Evolutionary conservation across 495 filamentous ascomycete genomes (phyloP), one percentile per base, ranked within the genome.

Genomic region (Jackrogersella multiformis): DNA sequence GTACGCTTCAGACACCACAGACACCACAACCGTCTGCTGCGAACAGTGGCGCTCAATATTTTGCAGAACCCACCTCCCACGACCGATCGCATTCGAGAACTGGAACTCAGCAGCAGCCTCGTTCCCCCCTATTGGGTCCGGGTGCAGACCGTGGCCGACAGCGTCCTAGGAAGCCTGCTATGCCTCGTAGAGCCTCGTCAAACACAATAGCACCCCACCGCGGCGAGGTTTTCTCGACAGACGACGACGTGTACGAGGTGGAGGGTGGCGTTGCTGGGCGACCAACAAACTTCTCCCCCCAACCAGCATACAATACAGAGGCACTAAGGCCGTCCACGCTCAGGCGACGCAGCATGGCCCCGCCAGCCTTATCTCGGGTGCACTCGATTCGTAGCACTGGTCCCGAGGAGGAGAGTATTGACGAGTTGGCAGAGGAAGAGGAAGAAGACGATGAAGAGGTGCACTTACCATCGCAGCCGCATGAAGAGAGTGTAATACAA

Each of bases 211-310:
- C 85, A 13, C 93, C 92, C 15, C 87, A 94, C 67, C 89, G 89
- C 64, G 90, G 93, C 12, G 92, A 92, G 73, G 87, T 92, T 64
- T 99, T 97, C 76, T 97, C 94, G 7, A 93, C 92, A 18, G 95
- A 99, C 70, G 95, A 99, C 76, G 93, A 91, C 74, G 84, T 89
- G 20, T 82, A 86, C 45, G 95, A 99, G 76, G 88, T 97, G 23
- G 91, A 95, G 72, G 81, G 77, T 26, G 88, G 88, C 63, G 64
- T 74, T 36, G 73, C 60, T 32, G 75, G 51, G 51, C 75, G 81
- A 26, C 66, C 65, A 44, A 44, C 57, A 15, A 41, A 64, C 1
- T 73, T 70, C 34, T 71, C 71, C 4, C 56, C 67, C 68, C 74
- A 74, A 56, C 73, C 45, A 28, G 55, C 49, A 54, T 73, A 67